phyloP scores from a whole-genome alignment of 2,329 filamentous ascomycete species.

The Phaeoacremonium minimum region DNA sequence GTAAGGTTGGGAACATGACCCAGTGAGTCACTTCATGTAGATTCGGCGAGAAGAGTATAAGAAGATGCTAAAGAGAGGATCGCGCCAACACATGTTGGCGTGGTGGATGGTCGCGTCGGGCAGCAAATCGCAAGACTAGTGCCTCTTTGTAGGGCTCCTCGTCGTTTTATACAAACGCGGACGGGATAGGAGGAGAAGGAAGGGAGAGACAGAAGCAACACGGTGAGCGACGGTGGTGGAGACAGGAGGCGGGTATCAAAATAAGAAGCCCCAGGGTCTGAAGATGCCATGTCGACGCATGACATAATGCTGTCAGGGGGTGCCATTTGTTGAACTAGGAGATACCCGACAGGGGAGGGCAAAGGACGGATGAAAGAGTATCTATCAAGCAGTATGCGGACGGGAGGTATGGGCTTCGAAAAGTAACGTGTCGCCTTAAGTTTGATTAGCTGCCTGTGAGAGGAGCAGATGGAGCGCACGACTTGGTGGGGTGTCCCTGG shows the following conservation, averaged over 20 bases:
- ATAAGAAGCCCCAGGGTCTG: conserved; percentile 25
- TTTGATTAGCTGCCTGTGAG: background rate
- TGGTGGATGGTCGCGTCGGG: conserved; percentile 3
- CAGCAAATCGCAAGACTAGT: conserved; percentile 5
- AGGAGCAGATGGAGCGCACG: background rate
- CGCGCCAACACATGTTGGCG: background rate
- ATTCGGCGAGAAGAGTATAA: conserved; percentile 5
- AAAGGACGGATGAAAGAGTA: no score
- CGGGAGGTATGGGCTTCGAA: background rate
- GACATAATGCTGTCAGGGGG: conserved; percentile 36
- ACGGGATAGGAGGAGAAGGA: background rate
- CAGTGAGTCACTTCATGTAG: conserved; percentile 4
- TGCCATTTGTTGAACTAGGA: background rate
- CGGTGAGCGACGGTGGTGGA: conserved; percentile 8
- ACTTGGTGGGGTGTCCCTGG: background rate
- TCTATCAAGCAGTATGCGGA: background rate
- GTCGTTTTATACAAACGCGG: background rate
- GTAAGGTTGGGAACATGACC: background rate
- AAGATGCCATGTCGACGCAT: conserved; percentile 32
- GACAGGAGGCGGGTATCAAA: conserved; percentile 17
- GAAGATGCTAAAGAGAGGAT: conserved; percentile 3
- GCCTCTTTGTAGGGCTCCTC: background rate
- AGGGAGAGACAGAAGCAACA: conserved; percentile 2
- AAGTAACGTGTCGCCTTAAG: background rate
- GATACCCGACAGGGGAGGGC: background rate